Conservation (phyloP, 2,329 filamentous ascomycete species). For the Bipolaris gigantea region DNA sequence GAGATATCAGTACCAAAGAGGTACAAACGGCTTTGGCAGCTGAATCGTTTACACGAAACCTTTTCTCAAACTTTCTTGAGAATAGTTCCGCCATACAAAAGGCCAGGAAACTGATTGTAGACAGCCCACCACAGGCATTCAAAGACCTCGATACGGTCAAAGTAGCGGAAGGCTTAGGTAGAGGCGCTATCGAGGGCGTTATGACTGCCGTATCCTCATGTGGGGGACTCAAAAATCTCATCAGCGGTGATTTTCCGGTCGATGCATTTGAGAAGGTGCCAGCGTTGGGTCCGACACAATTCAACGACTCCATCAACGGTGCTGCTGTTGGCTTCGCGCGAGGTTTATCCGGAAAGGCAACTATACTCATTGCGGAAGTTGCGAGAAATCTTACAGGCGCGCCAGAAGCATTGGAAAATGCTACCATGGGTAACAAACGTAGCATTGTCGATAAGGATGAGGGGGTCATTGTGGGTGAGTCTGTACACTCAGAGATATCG, state of each 20-base stretch:
- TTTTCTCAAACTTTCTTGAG: constrained; percentile 26
- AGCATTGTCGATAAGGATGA: background rate
- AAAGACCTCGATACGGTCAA: constrained; percentile 20
- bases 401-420: constrained; percentile 1
- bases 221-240: constrained; percentile 32
- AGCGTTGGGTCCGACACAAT: constrained; percentile 17
- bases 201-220: constrained; percentile 28
- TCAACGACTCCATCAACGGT: constrained; percentile 34
- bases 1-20: constrained; percentile 12
- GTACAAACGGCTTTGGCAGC: constrained; percentile 21
- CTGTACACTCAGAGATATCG: background rate
- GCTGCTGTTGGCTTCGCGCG: constrained; percentile 30
- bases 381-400: constrained; percentile 19
- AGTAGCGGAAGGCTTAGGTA: constrained; percentile 32
- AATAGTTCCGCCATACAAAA: constrained; percentile 26
- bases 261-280: constrained; percentile 27
- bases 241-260: constrained; percentile 28
- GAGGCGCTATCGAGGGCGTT: constrained; percentile 32
- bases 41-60: constrained; percentile 26
- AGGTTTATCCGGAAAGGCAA: constrained; percentile 31
- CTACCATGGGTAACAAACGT: constrained; percentile 3
- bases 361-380: constrained; percentile 27
- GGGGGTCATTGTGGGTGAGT: constrained; percentile 22
- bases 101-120: constrained; percentile 1
- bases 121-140: constrained; percentile 8